phyloP scores from a whole-genome alignment of 768 basidiomycete genomes.

The Dentipellis fragilis region DNA sequence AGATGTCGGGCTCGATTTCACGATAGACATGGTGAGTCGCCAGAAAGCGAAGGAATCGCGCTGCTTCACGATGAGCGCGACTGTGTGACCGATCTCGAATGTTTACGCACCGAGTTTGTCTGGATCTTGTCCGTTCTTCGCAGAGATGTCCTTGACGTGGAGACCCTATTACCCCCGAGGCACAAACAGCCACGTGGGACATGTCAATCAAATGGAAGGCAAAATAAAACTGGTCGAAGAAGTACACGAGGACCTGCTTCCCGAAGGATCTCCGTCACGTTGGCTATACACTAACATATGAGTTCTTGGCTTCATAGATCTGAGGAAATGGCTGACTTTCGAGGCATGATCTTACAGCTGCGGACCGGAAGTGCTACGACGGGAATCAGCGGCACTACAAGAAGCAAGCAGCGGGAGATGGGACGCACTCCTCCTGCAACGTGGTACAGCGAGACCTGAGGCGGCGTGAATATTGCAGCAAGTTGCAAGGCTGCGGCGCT shows the following conservation, averaged over 20 bases:
- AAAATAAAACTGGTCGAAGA: neutral
- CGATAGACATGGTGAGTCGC: constrained; percentile 17
- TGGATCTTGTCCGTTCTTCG: neutral
- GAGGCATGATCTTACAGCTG: neutral
- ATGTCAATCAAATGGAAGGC: neutral
- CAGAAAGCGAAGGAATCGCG: constrained; percentile 15
- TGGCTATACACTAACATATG: neutral
- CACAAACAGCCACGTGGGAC: too few relatives aligned
- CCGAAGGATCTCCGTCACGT: neutral
- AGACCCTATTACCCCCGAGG: neutral
- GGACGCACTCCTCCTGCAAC: neutral
- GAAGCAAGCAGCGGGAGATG: neutral
- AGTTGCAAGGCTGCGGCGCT: neutral
- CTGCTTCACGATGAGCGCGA: constrained; percentile 1
- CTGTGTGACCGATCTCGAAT: too few relatives aligned
- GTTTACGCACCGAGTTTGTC: neutral
- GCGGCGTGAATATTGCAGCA: neutral
- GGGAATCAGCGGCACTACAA: neutral
- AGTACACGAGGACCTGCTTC: neutral
- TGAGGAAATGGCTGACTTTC: neutral
- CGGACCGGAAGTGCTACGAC: neutral
- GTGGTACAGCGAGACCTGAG: neutral
- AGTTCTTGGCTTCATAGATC: neutral
- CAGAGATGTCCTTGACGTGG: neutral
- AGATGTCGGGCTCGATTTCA: constrained; percentile 15